These are phyloP conservation scores for Hypoxylon lienhwacheense DNA, from an alignment of 495 filamentous ascomycete genomes.

Conservation along the genomic window DNA sequence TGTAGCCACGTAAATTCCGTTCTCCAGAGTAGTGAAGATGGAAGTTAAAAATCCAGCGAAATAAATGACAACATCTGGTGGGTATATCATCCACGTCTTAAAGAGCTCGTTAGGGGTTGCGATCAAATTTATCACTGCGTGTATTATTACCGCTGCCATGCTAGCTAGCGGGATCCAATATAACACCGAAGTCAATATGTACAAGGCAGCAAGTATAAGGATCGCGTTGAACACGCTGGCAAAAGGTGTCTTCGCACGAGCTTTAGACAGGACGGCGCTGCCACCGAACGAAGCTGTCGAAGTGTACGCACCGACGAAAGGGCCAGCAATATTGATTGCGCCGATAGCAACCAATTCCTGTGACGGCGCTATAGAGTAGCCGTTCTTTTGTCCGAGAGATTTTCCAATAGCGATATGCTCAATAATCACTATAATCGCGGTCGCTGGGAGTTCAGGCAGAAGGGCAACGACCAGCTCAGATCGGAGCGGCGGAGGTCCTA, in stretches of 20 bases:
- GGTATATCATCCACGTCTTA: slow-evolving; percentile 3
- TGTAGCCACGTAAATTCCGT: slow-evolving; percentile 1
- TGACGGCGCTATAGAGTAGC: not conserved
- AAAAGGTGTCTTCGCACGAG: not conserved
- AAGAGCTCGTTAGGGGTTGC: not conserved
- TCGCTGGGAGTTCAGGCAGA: slow-evolving; percentile 6
- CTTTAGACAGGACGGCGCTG: slow-evolving; percentile 2
- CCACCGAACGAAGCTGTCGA: slow-evolving; percentile 11
- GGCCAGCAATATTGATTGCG: slow-evolving; percentile 6
- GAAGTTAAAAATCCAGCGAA: not conserved
- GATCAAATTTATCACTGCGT: not conserved
- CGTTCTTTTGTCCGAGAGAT: slow-evolving; percentile 4
- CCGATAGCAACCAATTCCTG: slow-evolving; percentile 5
- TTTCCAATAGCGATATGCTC: slow-evolving; percentile 14
- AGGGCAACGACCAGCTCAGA: not conserved
- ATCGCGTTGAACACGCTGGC: not conserved
- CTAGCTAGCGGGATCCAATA: slow-evolving; percentile 4
- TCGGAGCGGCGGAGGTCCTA: not conserved
- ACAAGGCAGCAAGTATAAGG: not conserved
- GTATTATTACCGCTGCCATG: slow-evolving; percentile 4
- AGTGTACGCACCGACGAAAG: slow-evolving; percentile 5
- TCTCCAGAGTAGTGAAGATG: slow-evolving; percentile 2
- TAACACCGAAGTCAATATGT: not conserved
- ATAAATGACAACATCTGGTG: slow-evolving; percentile 1
- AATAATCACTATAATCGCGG: slow-evolving; percentile 1